phyloP scores from a whole-genome alignment of 352 stramenopile genomes.

The Pythium phragmiticola region DNA sequence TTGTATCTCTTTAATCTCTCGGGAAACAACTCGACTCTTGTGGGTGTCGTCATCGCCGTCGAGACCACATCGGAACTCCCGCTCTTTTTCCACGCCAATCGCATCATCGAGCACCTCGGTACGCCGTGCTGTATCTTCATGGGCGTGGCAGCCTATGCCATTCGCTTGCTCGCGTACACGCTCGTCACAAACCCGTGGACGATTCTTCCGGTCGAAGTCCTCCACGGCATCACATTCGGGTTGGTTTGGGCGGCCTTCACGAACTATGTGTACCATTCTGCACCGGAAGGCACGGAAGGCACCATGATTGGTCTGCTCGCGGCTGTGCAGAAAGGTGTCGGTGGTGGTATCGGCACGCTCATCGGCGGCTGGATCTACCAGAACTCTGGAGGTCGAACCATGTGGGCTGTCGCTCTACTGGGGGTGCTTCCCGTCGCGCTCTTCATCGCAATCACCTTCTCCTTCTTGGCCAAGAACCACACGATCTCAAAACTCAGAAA shows the following conservation, averaged over 20 bases:
- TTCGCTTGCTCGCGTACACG: conserved; percentile 61
- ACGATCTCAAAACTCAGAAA: not conserved
- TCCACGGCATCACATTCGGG: conserved; percentile 70
- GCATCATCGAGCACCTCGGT: conserved; percentile 59
- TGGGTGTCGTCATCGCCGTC: conserved; percentile 65
- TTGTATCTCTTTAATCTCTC: conserved; percentile 74
- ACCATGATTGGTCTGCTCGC: conserved; percentile 72
- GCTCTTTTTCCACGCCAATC: conserved; percentile 74
- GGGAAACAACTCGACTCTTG: conserved; percentile 53
- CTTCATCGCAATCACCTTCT: conserved; percentile 45
- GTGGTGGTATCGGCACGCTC: conserved; percentile 55
- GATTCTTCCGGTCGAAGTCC: conserved; percentile 55
- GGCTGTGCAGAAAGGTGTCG: conserved; percentile 68
- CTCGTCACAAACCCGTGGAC: conserved; percentile 61
- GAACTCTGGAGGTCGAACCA: conserved; percentile 41
- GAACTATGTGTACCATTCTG: conserved; percentile 74
- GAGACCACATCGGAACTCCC: conserved; percentile 73
- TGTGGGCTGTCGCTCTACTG: conserved; percentile 58
- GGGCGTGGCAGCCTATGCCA: conserved; percentile 49
- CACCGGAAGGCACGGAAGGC: conserved; percentile 59
- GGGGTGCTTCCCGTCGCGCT: conserved; percentile 47
- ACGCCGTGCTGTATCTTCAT: conserved; percentile 53
- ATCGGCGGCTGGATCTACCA: conserved; percentile 73
- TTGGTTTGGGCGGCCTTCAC: conserved; percentile 75
- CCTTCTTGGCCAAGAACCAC: conserved; percentile 35